Percentiles rank a stretch among this genome's conserved stretches.
Evolutionary conservation across 805 yeast genomes (phyloP).

Genomic region (Ascoidea tarda): DNA sequence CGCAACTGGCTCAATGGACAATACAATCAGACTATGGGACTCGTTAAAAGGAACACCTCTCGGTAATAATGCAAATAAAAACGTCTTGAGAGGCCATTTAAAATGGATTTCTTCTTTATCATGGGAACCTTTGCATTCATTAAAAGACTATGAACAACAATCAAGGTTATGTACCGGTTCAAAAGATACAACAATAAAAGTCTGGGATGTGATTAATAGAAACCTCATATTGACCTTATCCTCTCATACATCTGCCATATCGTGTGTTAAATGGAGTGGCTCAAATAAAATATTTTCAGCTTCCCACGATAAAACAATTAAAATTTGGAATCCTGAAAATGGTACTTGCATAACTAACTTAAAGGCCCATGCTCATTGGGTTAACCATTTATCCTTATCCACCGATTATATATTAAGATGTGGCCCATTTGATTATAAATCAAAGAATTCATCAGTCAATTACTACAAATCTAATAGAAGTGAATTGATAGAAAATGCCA

Average conservation of each 20-base stretch:
- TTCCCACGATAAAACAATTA: conserved; percentile 89
- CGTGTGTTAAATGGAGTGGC: conserved; percentile 98
- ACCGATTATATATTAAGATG: conserved; percentile 80
- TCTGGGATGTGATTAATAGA: conserved; percentile 78
- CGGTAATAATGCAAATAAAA: conserved; percentile 40
- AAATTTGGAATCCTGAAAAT: conserved; percentile 73
- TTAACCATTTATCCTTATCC: conserved; percentile 81
- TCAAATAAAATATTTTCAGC: conserved; percentile 70
- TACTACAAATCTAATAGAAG: conserved; percentile 28
- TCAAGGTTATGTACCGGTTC: conserved; percentile 70
- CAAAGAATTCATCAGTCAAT: conserved; percentile 15
- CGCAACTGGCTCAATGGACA: conserved; percentile 96
- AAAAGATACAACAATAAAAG: conserved; percentile 77
- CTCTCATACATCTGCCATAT: conserved; percentile 81
- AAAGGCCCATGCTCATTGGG: conserved; percentile 95
- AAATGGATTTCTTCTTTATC: conserved; percentile 83
- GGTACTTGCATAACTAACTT: conserved; percentile 72
- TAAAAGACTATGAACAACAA: conserved; percentile 47
- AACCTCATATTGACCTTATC: conserved; percentile 55
- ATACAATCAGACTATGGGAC: conserved; percentile 81
- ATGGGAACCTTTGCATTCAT: conserved; percentile 91
- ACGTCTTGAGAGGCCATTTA: conserved; percentile 63
- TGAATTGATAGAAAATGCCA: conserved; percentile 46
- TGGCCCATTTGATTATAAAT: conserved; percentile 43
- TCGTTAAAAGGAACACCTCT: conserved; percentile 17